phyloP scores from a whole-genome alignment of 2,329 filamentous ascomycete genomes.

The Venturia oleaginea region DNA sequence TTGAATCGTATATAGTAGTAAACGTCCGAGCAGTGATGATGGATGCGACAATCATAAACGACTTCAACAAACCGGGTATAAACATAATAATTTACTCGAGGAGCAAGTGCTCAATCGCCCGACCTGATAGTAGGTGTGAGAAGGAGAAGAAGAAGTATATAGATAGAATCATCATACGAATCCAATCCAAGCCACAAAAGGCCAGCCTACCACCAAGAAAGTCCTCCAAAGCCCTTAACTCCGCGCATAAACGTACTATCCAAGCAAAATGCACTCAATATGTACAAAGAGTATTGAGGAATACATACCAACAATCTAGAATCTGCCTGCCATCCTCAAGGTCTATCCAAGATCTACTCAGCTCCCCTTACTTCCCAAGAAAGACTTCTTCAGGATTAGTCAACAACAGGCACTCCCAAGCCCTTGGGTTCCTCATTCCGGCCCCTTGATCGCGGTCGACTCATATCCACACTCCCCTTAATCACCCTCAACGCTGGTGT shows the following conservation, averaged over 20 bases:
- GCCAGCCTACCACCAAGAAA: too few species aligned
- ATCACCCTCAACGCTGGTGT: constrained; percentile 32
- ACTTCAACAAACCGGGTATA: too few species aligned
- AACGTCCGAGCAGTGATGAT: too few species aligned
- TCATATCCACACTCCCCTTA: constrained; percentile 6
- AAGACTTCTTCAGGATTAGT: background rate
- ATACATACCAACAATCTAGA: background rate
- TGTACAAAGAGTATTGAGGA: background rate
- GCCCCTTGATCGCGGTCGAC: background rate
- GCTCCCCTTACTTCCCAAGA: background rate
- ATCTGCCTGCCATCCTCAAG: background rate
- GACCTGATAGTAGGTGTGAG: too few species aligned
- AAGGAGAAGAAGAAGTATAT: too few species aligned
- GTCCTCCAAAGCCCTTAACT: background rate
- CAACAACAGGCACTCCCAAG: background rate
- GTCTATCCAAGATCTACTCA: background rate
- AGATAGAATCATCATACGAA: too few species aligned
- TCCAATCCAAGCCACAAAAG: too few species aligned
- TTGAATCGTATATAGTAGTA: too few species aligned
- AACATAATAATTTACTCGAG: too few species aligned
- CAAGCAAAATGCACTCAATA: background rate
- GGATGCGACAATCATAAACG: too few species aligned
- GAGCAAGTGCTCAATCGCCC: too few species aligned
- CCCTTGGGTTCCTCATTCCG: background rate
- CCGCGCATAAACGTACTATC: background rate